phyloP scores from a whole-genome alignment of 495 filamentous ascomycete species.

The Emericellopsis terricola region DNA sequence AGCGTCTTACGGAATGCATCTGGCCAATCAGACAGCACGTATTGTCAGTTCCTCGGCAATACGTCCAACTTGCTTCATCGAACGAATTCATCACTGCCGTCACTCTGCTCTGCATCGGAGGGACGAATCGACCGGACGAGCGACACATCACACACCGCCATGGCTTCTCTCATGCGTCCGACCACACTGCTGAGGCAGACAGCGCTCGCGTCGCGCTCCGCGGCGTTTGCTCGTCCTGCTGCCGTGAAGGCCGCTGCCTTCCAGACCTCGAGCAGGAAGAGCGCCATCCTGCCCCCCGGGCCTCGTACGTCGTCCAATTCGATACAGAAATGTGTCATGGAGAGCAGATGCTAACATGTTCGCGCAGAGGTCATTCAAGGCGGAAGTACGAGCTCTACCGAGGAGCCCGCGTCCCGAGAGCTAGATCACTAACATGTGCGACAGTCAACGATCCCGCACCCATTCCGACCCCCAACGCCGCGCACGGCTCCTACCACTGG shows the following conservation, averaged over 20 bases:
- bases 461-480: slow-evolving; percentile 49
- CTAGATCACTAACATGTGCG: slow-evolving; percentile 1
- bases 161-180: slow-evolving; percentile 38
- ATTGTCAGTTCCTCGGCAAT: slow-evolving; percentile 10
- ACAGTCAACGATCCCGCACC: slow-evolving; percentile 75
- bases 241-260: slow-evolving; percentile 39
- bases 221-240: slow-evolving; percentile 12
- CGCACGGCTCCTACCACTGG: slow-evolving; percentile 96
- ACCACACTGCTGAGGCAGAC: slow-evolving; percentile 33
- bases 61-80: not conserved
- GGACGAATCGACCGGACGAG: not conserved
- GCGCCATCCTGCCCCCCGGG: slow-evolving; percentile 43
- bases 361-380: slow-evolving; percentile 53
- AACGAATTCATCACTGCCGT: not conserved
- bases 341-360: slow-evolving; percentile 9
- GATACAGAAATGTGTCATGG: slow-evolving; percentile 6
- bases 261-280: slow-evolving; percentile 48
- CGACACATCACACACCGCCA: slow-evolving; percentile 9
- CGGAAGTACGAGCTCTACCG: slow-evolving; percentile 40
- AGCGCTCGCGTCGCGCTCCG: slow-evolving; percentile 14
- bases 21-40: slow-evolving; percentile 7
- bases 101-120: not conserved
- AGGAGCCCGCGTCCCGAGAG: slow-evolving; percentile 1
- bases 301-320: slow-evolving; percentile 23
- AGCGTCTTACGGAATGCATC: not conserved